Conservation (phyloP, 371 early-diverging fungal species). For the Lichtheimia ramosa region DNA sequence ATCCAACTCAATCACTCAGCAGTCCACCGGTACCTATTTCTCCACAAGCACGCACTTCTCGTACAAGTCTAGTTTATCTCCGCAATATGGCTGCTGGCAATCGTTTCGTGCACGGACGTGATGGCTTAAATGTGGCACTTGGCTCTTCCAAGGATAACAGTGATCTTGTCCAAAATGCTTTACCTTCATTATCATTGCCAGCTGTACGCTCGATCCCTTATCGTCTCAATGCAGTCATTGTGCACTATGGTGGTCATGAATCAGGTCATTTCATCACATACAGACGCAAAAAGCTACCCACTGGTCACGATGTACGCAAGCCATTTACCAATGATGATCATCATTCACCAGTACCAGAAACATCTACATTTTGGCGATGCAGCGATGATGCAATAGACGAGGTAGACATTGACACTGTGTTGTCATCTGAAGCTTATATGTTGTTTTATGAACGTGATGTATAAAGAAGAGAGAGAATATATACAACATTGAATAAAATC, state of each 20-base stretch:
- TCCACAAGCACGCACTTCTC: constrained; percentile 29
- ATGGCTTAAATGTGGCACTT: constrained; percentile 38
- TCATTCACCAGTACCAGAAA: constrained; percentile 46
- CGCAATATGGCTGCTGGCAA: constrained; percentile 50
- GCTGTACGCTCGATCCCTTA: constrained; percentile 51
- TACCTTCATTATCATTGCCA: constrained; percentile 41
- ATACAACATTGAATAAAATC: not conserved
- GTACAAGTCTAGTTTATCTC: constrained; percentile 46
- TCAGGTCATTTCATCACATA: constrained; percentile 41
- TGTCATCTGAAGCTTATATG: constrained; percentile 34
- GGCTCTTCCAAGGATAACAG: constrained; percentile 21
- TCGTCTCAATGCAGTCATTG: constrained; percentile 80
- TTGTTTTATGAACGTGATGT: constrained; percentile 16
- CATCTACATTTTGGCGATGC: constrained; percentile 66
- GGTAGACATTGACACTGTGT: constrained; percentile 68
- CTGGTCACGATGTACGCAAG: constrained; percentile 47
- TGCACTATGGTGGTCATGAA: constrained; percentile 77
- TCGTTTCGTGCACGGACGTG: constrained; percentile 38
- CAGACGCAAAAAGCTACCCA: constrained; percentile 43
- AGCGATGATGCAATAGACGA: constrained; percentile 88
- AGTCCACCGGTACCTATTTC: constrained; percentile 22
- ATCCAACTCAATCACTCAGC: constrained; percentile 39
- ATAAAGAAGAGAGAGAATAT: constrained; percentile 13
- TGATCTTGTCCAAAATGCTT: constrained; percentile 32
- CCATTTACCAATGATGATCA: constrained; percentile 23